phyloP scores from a whole-genome alignment of 2,329 filamentous ascomycete genomes.

The Xylariomycetidae sp. region DNA sequence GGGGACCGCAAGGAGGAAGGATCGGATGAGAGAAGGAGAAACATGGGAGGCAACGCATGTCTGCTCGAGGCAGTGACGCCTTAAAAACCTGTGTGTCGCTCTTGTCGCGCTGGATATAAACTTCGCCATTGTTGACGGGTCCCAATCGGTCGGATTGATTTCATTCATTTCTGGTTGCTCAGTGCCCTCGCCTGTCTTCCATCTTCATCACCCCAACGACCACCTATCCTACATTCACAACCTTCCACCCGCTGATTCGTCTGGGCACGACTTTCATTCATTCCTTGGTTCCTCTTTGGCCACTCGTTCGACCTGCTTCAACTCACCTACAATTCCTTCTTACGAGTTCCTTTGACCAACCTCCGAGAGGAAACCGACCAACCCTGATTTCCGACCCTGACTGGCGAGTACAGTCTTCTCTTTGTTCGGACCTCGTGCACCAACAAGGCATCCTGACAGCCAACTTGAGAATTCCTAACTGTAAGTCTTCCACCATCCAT shows the following conservation, averaged over 20 bases:
- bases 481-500: too few species aligned
- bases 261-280: constrained; percentile 16
- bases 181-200: neutral
- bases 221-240: constrained; percentile 3
- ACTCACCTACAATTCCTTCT: constrained; percentile 9
- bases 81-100: too few species aligned
- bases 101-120: too few species aligned
- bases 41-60: too few species aligned
- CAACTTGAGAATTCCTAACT: too few species aligned
- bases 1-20: too few species aligned
- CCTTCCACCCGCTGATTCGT: constrained; percentile 5
- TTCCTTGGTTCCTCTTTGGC: constrained; percentile 16
- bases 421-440: too few species aligned
- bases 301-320: constrained; percentile 7
- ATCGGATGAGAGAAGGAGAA: too few species aligned
- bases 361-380: constrained; percentile 8
- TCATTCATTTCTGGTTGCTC: constrained; percentile 2
- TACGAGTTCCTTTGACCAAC: constrained; percentile 6
- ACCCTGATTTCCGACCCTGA: constrained; percentile 8
- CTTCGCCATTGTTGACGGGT: too few species aligned
- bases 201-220: constrained; percentile 8
- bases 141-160: too few species aligned
- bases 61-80: too few species aligned
- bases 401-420: constrained; percentile 2
- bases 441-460: too few species aligned